Percentiles rank a stretch among this genome's conserved stretches.
Conservation (phyloP, 2,329 filamentous ascomycete genomes). For the Fusarium stilboides region DNA sequence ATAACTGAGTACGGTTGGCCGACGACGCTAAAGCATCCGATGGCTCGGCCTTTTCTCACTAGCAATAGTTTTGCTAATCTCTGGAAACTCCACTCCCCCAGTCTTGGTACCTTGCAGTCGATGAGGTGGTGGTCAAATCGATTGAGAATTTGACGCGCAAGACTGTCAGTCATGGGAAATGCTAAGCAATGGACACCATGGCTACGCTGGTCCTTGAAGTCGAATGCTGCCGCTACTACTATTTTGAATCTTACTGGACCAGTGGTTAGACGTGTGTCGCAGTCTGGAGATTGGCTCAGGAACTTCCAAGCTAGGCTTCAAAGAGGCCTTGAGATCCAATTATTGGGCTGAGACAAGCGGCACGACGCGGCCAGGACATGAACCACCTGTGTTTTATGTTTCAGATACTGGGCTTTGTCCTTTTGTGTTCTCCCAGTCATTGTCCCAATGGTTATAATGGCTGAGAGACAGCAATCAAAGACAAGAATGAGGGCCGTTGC, state of each 20-base stretch:
- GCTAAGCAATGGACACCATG: constrained; percentile 2
- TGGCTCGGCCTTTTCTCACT: constrained; percentile 39
- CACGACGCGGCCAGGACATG: constrained; percentile 43
- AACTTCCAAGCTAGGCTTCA: constrained; percentile 44
- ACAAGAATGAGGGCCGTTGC: constrained; percentile 35
- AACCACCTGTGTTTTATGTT: constrained; percentile 45
- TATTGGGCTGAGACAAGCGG: constrained; percentile 49
- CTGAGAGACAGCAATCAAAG: constrained; percentile 39
- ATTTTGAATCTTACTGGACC: constrained; percentile 24
- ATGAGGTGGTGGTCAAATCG: constrained; percentile 17
- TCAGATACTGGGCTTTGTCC: constrained; percentile 32
- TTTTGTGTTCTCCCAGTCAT: constrained; percentile 18
- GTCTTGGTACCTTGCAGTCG: constrained; percentile 19
- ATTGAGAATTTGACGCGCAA: constrained; percentile 20
- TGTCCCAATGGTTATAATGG: constrained; percentile 34
- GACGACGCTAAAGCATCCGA: constrained; percentile 44
- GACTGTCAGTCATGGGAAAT: constrained; percentile 4
- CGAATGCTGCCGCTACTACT: constrained; percentile 13
- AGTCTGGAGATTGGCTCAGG: constrained; percentile 39
- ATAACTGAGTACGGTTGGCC: constrained; percentile 26
- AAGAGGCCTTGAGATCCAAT: constrained; percentile 44
- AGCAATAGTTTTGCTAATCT: constrained; percentile 42
- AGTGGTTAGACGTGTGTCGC: constrained; percentile 21
- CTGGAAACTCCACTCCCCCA: constrained; percentile 39
- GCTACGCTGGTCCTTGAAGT: constrained; percentile 12